phyloP scores from a whole-genome alignment of 2,329 filamentous ascomycete genomes.

The Ophidiomyces ophidiicola region DNA sequence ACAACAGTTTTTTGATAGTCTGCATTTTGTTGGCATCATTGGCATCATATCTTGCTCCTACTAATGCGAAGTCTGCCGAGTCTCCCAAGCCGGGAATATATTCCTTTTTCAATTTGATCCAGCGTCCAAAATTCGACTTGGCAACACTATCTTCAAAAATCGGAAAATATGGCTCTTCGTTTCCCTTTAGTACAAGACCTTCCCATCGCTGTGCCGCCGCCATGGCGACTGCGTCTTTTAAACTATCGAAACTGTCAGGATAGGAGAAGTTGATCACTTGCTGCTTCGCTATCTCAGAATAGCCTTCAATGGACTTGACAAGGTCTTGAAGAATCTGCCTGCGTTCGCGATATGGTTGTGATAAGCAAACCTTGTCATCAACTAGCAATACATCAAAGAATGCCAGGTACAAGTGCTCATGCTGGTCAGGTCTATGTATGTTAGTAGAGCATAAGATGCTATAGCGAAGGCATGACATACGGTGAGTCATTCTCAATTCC shows the following conservation, averaged over 20 bases:
- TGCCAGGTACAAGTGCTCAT: slow-evolving; percentile 49
- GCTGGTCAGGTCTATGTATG: slow-evolving; percentile 33
- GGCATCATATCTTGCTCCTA: slow-evolving; percentile 62
- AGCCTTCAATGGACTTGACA: slow-evolving; percentile 45
- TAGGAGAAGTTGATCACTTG: slow-evolving; percentile 55
- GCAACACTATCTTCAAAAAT: slow-evolving; percentile 27
- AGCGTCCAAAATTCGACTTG: slow-evolving; percentile 29
- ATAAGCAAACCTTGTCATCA: slow-evolving; percentile 43
- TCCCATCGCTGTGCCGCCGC: slow-evolving; percentile 58
- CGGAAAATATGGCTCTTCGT: slow-evolving; percentile 62
- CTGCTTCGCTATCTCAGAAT: slow-evolving; percentile 55
- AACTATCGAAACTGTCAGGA: slow-evolving; percentile 38
- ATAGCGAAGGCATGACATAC: slow-evolving; percentile 30
- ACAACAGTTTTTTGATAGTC: slow-evolving; percentile 45
- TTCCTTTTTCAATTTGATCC: slow-evolving; percentile 81
- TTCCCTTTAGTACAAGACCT: slow-evolving; percentile 67
- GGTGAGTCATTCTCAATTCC: slow-evolving; percentile 57
- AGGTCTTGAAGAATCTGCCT: slow-evolving; percentile 46
- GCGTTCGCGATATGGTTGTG: slow-evolving; percentile 32
- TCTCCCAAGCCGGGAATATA: slow-evolving; percentile 70
- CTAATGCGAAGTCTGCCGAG: slow-evolving; percentile 66
- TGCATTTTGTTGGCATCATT: slow-evolving; percentile 45
- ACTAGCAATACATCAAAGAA: slow-evolving; percentile 50
- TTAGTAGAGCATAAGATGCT: slow-evolving; percentile 10
- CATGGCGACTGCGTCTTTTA: slow-evolving; percentile 54